Conservation (phyloP, 306 rosid genomes). For the Calophaca sinica region DNA sequence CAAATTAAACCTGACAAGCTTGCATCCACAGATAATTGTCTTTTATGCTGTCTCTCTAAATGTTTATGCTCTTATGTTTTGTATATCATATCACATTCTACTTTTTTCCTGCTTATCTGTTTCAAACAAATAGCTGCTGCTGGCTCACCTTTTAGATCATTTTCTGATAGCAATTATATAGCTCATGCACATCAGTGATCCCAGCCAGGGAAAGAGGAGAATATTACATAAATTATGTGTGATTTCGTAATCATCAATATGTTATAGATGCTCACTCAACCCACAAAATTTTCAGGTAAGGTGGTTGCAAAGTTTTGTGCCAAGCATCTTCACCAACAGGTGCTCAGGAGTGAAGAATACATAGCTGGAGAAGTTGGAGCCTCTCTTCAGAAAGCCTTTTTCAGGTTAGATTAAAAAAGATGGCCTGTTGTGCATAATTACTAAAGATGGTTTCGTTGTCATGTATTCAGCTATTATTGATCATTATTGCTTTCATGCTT, state of each 20-base stretch:
- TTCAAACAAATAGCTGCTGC: too few species aligned
- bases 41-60: background rate
- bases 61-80: background rate
- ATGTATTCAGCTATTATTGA: constrained; percentile 21
- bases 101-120: background rate
- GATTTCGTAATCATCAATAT: background rate
- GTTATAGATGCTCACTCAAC: constrained; percentile 42
- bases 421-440: background rate
- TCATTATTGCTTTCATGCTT: background rate
- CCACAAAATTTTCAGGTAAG: constrained; percentile 66
- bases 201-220: background rate
- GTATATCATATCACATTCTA: background rate
- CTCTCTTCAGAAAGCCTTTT: constrained; percentile 80
- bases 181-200: background rate
- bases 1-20: background rate
- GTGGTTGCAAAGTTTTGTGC: constrained; percentile 96
- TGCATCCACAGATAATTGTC: background rate
- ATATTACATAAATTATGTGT: background rate
- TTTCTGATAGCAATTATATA: constrained; percentile 3
- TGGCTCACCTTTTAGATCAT: constrained; percentile 3
- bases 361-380: constrained; percentile 79
- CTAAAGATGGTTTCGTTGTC: constrained; percentile 36
- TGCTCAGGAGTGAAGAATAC: constrained; percentile 73
- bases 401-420: constrained; percentile 60
- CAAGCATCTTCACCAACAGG: constrained; percentile 85